phyloP scores from a whole-genome alignment of 306 rosid species.

The Gillenia trifoliata region DNA sequence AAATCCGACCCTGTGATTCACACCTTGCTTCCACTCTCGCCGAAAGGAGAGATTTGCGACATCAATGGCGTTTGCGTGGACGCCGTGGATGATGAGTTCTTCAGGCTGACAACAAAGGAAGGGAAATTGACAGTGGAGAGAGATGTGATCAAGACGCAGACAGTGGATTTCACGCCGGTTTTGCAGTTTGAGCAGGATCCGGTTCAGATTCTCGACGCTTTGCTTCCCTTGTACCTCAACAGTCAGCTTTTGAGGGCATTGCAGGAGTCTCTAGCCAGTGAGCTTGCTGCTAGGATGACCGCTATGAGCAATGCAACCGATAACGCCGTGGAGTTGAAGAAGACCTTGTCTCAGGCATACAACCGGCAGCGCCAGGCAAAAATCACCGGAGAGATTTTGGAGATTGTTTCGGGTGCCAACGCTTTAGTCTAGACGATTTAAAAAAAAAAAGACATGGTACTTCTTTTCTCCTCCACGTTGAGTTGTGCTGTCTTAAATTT shows the following conservation, averaged over 20 bases:
- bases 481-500: not conserved
- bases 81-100: constrained; percentile 85
- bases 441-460: not conserved
- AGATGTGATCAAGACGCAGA: constrained; percentile 46
- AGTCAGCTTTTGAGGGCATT: constrained; percentile 84
- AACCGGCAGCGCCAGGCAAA: constrained; percentile 86
- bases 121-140: constrained; percentile 82
- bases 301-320: constrained; percentile 86
- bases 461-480: not conserved
- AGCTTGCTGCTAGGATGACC: constrained; percentile 86
- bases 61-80: constrained; percentile 75
- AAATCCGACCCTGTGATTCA: constrained; percentile 75
- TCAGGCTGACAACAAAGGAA: constrained; percentile 78
- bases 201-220: constrained; percentile 86
- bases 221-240: constrained; percentile 77
- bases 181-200: constrained; percentile 93
- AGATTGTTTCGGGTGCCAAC: constrained; percentile 87
- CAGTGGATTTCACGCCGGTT: constrained; percentile 55
- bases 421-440: constrained; percentile 30
- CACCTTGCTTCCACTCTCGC: constrained; percentile 84
- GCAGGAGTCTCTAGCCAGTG: constrained; percentile 90
- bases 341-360: constrained; percentile 44
- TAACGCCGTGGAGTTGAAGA: constrained; percentile 71
- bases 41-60: constrained; percentile 88
- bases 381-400: constrained; percentile 87